A percentile compares a stretch with the other conserved stretches of the same genome.
Evolutionary conservation across 2,329 filamentous ascomycete genomes (phyloP).

Genomic region (Tolypocladium paradoxum): DNA sequence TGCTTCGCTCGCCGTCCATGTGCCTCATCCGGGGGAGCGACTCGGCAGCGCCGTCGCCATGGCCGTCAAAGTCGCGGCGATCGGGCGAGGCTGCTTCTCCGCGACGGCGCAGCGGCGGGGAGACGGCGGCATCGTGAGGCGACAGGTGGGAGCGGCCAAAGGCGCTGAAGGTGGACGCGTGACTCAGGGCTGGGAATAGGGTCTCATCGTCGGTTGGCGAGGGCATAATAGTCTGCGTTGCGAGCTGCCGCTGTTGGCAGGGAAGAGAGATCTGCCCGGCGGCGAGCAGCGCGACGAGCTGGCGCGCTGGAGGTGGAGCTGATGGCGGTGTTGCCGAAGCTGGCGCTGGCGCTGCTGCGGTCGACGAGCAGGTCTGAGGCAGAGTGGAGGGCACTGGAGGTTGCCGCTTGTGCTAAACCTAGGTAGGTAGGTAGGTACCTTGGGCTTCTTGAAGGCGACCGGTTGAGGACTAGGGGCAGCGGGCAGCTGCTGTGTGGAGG

Average conservation of each 20-base stretch:
- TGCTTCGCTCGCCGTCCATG: slow-evolving; percentile 44
- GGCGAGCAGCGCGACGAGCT: background rate
- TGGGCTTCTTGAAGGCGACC: too few relatives aligned
- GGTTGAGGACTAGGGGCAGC: background rate
- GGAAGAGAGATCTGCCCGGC: background rate
- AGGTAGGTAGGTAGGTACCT: too few relatives aligned
- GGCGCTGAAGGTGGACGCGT: slow-evolving; percentile 16
- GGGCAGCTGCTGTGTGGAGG: background rate
- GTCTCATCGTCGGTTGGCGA: slow-evolving; percentile 28
- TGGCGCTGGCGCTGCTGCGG: background rate
- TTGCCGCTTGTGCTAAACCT: too few relatives aligned
- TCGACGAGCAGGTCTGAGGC: background rate
- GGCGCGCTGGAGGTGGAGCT: background rate
- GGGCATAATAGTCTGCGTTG: slow-evolving; percentile 14
- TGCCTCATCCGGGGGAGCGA: slow-evolving; percentile 29
- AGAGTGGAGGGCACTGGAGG: too few relatives aligned
- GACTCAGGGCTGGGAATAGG: slow-evolving; percentile 22
- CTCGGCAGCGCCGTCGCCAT: slow-evolving; percentile 24
- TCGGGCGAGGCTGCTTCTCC: slow-evolving; percentile 8
- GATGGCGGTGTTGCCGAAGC: background rate
- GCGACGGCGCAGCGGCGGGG: slow-evolving; percentile 35
- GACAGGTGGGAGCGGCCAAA: slow-evolving; percentile 59
- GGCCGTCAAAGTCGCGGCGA: slow-evolving; percentile 9
- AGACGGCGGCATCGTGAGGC: slow-evolving; percentile 74
- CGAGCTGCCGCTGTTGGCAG: background rate